Percentiles rank a stretch among this genome's conserved stretches.
Evolutionary conservation across 1,284 basidiomycete genomes (phyloP).

Genomic region (Vanrija humicola): DNA sequence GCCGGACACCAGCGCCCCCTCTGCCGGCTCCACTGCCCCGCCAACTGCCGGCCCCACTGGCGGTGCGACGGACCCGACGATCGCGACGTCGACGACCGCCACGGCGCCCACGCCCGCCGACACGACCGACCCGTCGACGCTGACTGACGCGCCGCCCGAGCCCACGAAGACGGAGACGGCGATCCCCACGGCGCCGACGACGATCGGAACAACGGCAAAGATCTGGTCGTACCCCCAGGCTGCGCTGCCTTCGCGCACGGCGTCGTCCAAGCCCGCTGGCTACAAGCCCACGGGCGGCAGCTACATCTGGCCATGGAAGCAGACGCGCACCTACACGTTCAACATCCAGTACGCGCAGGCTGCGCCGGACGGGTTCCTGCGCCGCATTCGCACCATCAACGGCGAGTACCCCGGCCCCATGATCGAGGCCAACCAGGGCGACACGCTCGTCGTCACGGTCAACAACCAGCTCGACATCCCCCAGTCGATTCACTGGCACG

Average conservation of each 20-base stretch:
- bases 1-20: too few relatives aligned
- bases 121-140: not conserved
- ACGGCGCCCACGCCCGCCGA: not conserved
- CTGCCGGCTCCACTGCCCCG: not conserved
- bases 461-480: constrained; percentile 26
- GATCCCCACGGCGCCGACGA: not conserved
- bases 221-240: constrained; percentile 11
- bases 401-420: constrained; percentile 23
- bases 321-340: constrained; percentile 4
- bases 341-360: constrained; percentile 4
- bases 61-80: not conserved
- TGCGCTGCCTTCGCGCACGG: not conserved
- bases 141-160: not conserved
- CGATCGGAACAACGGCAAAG: not conserved
- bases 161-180: not conserved
- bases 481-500: constrained; percentile 37
- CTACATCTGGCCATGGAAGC: not conserved
- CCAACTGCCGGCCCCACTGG: not conserved
- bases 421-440: constrained; percentile 36
- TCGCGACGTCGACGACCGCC: not conserved
- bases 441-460: constrained; percentile 30
- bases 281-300: constrained; percentile 1
- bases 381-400: constrained; percentile 15
- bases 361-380: constrained; percentile 12
- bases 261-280: not conserved